Conservation (phyloP, 768 basidiomycete genomes). For the Kwoniella sp. region DNA sequence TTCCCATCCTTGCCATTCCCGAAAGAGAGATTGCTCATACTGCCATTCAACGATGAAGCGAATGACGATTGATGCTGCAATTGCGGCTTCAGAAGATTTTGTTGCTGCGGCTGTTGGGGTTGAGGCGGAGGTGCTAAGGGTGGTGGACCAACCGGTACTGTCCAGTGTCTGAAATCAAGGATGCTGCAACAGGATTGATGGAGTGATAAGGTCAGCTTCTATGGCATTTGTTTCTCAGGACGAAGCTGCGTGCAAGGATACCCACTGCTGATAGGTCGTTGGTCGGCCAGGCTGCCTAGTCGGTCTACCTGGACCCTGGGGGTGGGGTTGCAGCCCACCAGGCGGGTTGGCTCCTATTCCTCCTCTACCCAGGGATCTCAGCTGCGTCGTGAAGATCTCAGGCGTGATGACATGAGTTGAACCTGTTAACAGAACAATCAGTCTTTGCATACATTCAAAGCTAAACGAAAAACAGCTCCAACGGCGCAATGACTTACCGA, state of each 20-base stretch:
- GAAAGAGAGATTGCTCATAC: conserved; percentile 28
- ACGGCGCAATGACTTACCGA: conserved; percentile 63
- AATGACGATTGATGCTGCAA: conserved; percentile 24
- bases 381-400: conserved; percentile 77
- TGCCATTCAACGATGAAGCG: conserved; percentile 21
- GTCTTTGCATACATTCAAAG: too few species aligned
- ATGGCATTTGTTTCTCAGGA: neutral
- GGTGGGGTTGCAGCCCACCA: conserved; percentile 49
- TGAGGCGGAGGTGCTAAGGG: conserved; percentile 42
- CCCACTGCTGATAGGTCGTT: conserved; percentile 47
- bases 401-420: conserved; percentile 87
- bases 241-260: neutral
- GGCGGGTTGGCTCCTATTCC: conserved; percentile 68
- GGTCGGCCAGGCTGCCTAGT: conserved; percentile 38
- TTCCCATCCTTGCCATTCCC: conserved; percentile 30
- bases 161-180: conserved; percentile 54
- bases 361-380: conserved; percentile 82
- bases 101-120: conserved; percentile 6
- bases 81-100: conserved; percentile 19
- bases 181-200: conserved; percentile 33
- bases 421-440: conserved; percentile 65
- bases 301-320: conserved; percentile 40
- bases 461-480: too few species aligned
- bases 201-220: neutral
- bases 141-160: conserved; percentile 54